Evolutionary conservation across 352 stramenopile genomes (phyloP), one percentile per base, ranked within the genome.

Genomic region (Globisporangium paddicum): DNA sequence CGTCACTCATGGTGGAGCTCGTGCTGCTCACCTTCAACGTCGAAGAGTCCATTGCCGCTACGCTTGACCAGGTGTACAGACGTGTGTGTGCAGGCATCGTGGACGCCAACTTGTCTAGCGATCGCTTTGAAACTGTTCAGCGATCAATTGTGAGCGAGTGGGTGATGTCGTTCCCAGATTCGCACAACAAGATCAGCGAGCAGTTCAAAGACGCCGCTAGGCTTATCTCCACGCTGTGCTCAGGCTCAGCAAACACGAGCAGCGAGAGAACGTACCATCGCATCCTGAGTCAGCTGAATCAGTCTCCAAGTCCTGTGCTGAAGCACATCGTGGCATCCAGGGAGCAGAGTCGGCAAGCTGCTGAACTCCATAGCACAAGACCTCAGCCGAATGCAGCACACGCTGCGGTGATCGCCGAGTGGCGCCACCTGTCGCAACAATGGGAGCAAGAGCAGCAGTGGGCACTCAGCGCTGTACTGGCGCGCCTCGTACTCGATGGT

Each of bases 391-490:
- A 34, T 3, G 51, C 16, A 1, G 44, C 41, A 2, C 21, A 41
- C 2, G 44, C 63, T 37, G 67, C 68, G 56, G 63, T 81, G 14
- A 26, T 72, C 2, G 55, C 28, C 16, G 58, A 76, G 23, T 79
- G 67, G 67, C 34, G 63, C 16, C 30, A 70, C 25, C 8, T 75
- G 21, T 56, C 70, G 5, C 23, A 45, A 3, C 25, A 56, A 23
- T 67, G 44, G 19, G 73, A 83, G 56, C 49, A 64, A 9, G 46
- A 66, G 6, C 56, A 60, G 1, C 53, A 75, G 18, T 86, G 71
- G 72, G 42, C 46, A 21, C 66, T 67, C 34, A 74, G 73, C 56
- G 79, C 76, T n/a, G 25, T 88, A 2, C 35, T 89, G 13, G 76
- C 42, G 26, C 26, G 44, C 18, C 44, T 66, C 14, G 25, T 65